Conservation (phyloP, 108 stramenopile species). For the Nitzschia sp. region DNA sequence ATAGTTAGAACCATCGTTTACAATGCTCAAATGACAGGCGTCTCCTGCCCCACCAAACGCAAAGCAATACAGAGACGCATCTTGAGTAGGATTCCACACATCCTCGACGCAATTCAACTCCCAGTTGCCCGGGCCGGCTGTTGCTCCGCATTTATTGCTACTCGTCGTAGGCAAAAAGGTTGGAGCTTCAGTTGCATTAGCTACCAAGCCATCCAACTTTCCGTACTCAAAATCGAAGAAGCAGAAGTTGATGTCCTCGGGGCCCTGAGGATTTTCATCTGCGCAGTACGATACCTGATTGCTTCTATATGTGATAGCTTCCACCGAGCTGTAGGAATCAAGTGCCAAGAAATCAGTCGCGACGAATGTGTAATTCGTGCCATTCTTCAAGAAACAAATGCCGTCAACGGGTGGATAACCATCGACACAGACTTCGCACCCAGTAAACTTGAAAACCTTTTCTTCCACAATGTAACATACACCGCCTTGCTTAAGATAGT, state of each 20-base stretch:
- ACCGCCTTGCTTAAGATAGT: slow-evolving; percentile 10
- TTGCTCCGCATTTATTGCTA: slow-evolving; percentile 22
- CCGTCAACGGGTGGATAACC: slow-evolving; percentile 14
- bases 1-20: slow-evolving; percentile 12
- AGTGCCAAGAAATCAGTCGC: background rate
- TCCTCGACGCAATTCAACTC: background rate
- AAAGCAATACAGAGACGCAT: slow-evolving; percentile 21
- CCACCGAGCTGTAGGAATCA: slow-evolving; percentile 1
- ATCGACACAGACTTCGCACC: slow-evolving; percentile 14
- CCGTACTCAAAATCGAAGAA: slow-evolving; percentile 21
- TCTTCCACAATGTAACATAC: slow-evolving; percentile 5
- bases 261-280: background rate
- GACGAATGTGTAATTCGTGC: slow-evolving; percentile 1
- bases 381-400: background rate
- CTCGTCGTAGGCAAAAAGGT: background rate
- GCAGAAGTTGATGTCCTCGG: slow-evolving; percentile 16
- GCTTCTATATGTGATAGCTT: background rate
- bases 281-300: slow-evolving; percentile 22
- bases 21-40: slow-evolving; percentile 25
- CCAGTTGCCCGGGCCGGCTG: background rate
- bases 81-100: slow-evolving; percentile 23
- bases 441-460: background rate
- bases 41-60: slow-evolving; percentile 17
- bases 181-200: background rate
- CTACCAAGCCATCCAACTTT: background rate